Evolutionary conservation across 2,329 filamentous ascomycete genomes (phyloP), one percentile per base, ranked within the genome.

Genomic region (Sporothrix brasiliensis): DNA sequence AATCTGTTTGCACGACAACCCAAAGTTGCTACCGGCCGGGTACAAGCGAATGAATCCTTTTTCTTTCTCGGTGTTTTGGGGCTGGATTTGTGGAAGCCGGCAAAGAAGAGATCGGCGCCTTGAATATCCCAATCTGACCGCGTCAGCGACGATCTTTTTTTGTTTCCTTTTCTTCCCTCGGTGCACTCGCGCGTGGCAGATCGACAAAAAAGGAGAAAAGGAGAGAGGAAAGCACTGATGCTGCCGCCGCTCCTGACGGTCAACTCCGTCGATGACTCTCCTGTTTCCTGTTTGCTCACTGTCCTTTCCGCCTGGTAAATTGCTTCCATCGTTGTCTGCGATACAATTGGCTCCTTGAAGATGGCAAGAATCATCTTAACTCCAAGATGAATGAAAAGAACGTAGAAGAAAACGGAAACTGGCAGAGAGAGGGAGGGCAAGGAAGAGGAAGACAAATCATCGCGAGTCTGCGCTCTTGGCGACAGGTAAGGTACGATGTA

Each of bases 51-150:
- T 61, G 27, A 2, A 19, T 60, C 24, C 27, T 19, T 34, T 54
- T 10, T 24, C 52, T 16, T 30, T 30, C 54, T 41, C 4, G 54
- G 54, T 58, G 54, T 30, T 16, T 58, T 58, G 39, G 39, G 39
- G 58, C 24, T 27, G 58, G 54, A 11, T 47, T 44, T 63, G 39
- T 47, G 21, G 16, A 39, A 47, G 58, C 34, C 56, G 16, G 41
- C 34, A 34, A 13, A 11, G 24, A 50, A 56, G 39, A 30, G 53
- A 68, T 68, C 67, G 52, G 34, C 67, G 19, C 41, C 6, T 16
- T n/a, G 21, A 49, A 50, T 68, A 49, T 53, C 53, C 53, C 41
- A 68, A 60, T 68, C 34, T 4, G 53, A 49, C 34, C 53, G 14
- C 21, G 19, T 58, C 39, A 16, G 50, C 24, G 67, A 34, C 67